Evolutionary conservation across 768 basidiomycete species (phyloP).

Genomic region (Suillus subalutaceus): DNA sequence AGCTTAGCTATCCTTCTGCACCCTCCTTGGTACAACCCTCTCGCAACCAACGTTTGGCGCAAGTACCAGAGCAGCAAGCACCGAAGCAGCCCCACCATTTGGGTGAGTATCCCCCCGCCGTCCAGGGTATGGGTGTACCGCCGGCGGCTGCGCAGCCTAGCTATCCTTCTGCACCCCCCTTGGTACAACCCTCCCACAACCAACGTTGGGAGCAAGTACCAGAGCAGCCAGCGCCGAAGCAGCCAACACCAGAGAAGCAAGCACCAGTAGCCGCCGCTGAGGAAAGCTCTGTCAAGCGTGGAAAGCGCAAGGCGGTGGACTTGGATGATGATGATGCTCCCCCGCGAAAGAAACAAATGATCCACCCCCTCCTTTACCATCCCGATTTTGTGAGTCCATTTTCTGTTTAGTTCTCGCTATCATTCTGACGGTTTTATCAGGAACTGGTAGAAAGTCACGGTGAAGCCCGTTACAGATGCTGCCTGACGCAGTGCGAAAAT

Average conservation of each 20-base stretch:
- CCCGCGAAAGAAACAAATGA: not conserved
- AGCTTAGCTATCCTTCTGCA: not conserved
- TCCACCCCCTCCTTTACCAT: not conserved
- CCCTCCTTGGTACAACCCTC: not conserved
- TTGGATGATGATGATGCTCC: not conserved
- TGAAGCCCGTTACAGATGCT: not conserved
- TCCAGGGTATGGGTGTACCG: not conserved
- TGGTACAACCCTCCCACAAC: not conserved
- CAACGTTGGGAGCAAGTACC: not conserved
- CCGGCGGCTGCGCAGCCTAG: not conserved
- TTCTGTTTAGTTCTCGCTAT: not conserved
- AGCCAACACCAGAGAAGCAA: not conserved
- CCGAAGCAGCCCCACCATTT: not conserved
- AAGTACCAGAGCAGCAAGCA: not conserved
- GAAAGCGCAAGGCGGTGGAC: not conserved
- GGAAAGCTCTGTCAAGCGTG: not conserved
- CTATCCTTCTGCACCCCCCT: not conserved
- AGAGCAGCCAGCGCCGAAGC: not conserved
- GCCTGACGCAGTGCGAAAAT: not conserved
- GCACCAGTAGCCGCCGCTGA: not conserved
- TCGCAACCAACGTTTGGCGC: not conserved
- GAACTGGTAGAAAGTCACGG: not conserved
- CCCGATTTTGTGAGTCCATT: not conserved
- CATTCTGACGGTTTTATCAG: not conserved
- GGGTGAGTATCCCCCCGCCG: not conserved